These are phyloP conservation scores for Ophiocordyceps camponoti-rufipedis DNA, from an alignment of 2,329 filamentous ascomycete genomes.

Conservation along the genomic window DNA sequence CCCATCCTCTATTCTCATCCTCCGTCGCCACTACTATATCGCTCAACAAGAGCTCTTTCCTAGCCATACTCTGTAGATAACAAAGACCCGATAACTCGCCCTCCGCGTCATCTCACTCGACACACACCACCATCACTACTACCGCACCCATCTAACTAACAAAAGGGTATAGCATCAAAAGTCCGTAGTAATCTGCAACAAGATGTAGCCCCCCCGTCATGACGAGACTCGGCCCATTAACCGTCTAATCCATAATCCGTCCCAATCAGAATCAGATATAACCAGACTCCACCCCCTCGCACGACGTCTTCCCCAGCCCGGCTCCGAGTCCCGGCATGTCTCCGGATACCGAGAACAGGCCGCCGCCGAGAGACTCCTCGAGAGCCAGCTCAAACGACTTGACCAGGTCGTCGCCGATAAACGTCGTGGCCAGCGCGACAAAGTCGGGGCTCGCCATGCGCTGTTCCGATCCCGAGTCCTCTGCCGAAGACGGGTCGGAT, in stretches of 20 bases:
- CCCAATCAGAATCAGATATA: no score
- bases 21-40: no score
- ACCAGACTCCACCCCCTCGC: not conserved
- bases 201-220: no score
- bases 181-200: not conserved
- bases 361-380: constrained; percentile 3
- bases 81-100: no score
- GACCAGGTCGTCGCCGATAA: constrained; percentile 14
- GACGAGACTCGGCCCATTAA: no score
- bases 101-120: not conserved
- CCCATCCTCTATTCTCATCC: no score
- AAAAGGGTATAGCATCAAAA: not conserved
- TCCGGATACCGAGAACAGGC: not conserved
- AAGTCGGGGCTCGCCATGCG: constrained; percentile 14
- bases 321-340: not conserved
- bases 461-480: not conserved
- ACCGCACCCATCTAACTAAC: not conserved
- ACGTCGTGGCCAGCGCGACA: constrained; percentile 14
- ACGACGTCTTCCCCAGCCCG: not conserved
- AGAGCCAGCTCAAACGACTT: constrained; percentile 12
- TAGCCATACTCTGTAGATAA: no score
- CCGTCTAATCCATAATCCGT: not conserved
- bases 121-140: not conserved
- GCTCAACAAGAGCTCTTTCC: no score
- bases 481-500: not conserved